These are phyloP conservation scores for Wickerhamomyces sp. DNA, from an alignment of 1,139 yeast species.

Conservation along the genomic window DNA sequence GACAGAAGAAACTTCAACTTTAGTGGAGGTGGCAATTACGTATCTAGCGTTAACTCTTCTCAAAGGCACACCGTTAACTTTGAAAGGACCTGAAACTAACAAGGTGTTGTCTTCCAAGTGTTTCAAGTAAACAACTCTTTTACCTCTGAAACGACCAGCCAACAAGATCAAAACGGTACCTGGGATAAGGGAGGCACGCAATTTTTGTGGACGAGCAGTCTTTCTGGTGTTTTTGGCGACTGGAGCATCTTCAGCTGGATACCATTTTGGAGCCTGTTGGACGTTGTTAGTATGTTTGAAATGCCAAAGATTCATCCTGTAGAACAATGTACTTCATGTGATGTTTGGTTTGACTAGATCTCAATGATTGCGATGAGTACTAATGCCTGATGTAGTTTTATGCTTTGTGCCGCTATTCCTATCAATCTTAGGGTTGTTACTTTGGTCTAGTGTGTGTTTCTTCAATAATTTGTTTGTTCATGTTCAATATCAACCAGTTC, in stretches of 20 bases:
- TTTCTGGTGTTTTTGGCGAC: conserved; percentile 85
- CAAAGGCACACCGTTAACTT: conserved; percentile 99
- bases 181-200: conserved; percentile 96
- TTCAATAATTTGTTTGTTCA: too few relatives aligned
- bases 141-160: conserved; percentile 99
- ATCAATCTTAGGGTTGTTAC: too few relatives aligned
- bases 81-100: conserved; percentile 99
- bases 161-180: conserved; percentile 97
- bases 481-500: too few relatives aligned
- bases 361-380: too few relatives aligned
- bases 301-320: too few relatives aligned
- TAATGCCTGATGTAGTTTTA: too few relatives aligned
- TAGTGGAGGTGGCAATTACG: conserved; percentile 98
- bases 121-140: conserved; percentile 99
- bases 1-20: conserved; percentile 73
- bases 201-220: conserved; percentile 90
- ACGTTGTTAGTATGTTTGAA: too few relatives aligned
- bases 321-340: too few relatives aligned
- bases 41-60: conserved; percentile 99
- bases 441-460: too few relatives aligned
- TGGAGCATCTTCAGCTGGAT: conserved; percentile 91
- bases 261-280: conserved; percentile 94
- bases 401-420: too few relatives aligned
- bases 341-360: too few relatives aligned
- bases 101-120: conserved; percentile 98